Conservation (phyloP, 345 rosid species). For the Citrus maxima region DNA sequence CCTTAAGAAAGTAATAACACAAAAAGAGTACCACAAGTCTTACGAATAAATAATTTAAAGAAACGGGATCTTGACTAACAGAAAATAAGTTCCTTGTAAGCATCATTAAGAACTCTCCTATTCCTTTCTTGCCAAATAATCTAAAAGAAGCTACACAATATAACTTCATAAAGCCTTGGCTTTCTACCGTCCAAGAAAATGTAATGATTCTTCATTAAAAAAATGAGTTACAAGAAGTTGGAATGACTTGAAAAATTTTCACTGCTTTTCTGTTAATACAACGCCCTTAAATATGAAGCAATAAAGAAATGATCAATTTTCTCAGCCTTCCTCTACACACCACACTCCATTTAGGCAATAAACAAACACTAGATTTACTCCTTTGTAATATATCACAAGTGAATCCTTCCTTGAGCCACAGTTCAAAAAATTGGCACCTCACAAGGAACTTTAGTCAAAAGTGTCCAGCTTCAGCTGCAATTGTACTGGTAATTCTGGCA, state of each 20-base stretch:
- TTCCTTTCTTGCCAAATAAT: background rate
- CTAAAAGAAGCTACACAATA: background rate
- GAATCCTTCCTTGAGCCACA: background rate
- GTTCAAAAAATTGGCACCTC: background rate
- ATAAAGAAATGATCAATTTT: background rate
- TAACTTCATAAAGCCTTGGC: background rate
- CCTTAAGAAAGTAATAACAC: background rate
- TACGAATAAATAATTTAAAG: background rate
- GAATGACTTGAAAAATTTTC: background rate
- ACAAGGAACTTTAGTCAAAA: background rate
- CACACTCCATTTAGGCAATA: background rate
- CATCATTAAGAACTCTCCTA: background rate
- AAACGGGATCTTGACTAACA: background rate
- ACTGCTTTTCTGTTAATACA: background rate
- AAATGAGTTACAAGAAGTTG: background rate
- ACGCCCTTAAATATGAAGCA: background rate
- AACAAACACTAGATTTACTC: background rate
- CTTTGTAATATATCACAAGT: background rate
- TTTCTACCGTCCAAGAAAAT: background rate
- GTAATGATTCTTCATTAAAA: background rate
- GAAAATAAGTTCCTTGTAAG: background rate
- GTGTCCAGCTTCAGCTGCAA: background rate
- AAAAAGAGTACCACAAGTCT: background rate
- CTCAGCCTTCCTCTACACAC: background rate
- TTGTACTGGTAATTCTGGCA: background rate